Evolutionary conservation across 257 asterid genomes (phyloP), one percentile per base, ranked within the genome.

Genomic region (Gentiana dahurica): DNA sequence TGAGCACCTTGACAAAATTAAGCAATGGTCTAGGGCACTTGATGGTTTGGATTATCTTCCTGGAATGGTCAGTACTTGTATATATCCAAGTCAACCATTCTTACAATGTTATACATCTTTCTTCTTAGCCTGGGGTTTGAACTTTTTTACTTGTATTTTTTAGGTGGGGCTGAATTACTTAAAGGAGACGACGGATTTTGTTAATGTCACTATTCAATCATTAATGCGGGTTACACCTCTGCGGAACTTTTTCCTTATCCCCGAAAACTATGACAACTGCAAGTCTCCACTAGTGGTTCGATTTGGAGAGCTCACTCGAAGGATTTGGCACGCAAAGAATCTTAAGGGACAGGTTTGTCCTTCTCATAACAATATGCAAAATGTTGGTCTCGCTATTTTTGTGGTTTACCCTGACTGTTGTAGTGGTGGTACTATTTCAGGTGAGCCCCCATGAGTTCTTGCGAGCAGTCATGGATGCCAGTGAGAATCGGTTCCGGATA

Each of bases 1-100:
- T 68, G 62, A 61, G 38, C 82, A 75, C 65, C 81, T 89, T 48
- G 96, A 89, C 71, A 79, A 60, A 68, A 89, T 78, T 49, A 75
- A 87, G 60, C 96, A 80, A 51, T 89, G 96, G 97, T 89, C 96
- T 45, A 86, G 97, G 79, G 90, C 97, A 47, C 96, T 86, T 59
- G 97, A 89, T 79, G 97, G 95, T 53, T 86, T 96, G 54, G 94
- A 89, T 79, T 89, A 89, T 80, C 96, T 89, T 70, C 97, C 95
- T 50, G 97, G 97, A 75, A 89, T 88, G 89, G 97, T 89, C 78
- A 46, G 59, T 58, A 52, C 9, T 44, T 34, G 24, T 24, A 24
- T 38, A 11, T 44, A 60, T 12, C 55, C 13, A 34, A 41, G 33
- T 12, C 37, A 45, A 34, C 24, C 15, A 7, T 34, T 46, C 13